Percentiles rank a stretch among this genome's conserved stretches.
phyloP scores from a whole-genome alignment of 257 asterid genomes.

The Penstemon newberryi region DNA sequence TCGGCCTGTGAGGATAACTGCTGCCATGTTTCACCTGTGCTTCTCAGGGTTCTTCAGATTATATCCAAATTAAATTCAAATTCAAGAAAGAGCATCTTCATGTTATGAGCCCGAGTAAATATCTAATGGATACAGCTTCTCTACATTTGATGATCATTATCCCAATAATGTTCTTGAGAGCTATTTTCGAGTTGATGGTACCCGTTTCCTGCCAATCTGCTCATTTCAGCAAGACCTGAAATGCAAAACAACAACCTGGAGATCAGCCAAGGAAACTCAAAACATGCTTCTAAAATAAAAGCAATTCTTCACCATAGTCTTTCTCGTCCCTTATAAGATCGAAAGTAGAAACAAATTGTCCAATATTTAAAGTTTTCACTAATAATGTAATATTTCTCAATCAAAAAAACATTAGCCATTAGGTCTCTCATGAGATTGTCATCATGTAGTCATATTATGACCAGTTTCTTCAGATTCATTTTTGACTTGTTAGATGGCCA shows the following conservation, averaged over 20 bases:
- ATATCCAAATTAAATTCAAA: not conserved
- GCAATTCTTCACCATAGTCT: no score
- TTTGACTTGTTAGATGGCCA: not conserved
- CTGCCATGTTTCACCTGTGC: not conserved
- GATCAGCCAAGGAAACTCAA: conserved; percentile 23
- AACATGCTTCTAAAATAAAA: not conserved
- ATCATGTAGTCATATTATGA: not conserved
- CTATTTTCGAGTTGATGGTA: conserved; percentile 39
- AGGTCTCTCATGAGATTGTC: not conserved
- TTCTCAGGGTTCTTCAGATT: not conserved
- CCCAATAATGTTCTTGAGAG: conserved; percentile 44
- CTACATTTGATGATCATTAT: conserved; percentile 30
- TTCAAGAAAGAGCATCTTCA: not conserved
- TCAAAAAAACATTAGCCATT: not conserved
- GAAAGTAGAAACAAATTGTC: not conserved
- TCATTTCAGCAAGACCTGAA: conserved; percentile 64
- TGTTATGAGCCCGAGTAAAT: not conserved
- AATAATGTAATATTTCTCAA: not conserved
- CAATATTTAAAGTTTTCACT: not conserved
- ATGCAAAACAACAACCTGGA: conserved; percentile 21
- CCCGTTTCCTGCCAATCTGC: conserved; percentile 48
- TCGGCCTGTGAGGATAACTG: not conserved
- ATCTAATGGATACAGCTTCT: not conserved
- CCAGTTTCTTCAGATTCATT: not conserved
- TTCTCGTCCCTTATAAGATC: no score